Evolutionary conservation across 2,329 filamentous ascomycete genomes (phyloP).

Genomic region (Exophiala calicioides): DNA sequence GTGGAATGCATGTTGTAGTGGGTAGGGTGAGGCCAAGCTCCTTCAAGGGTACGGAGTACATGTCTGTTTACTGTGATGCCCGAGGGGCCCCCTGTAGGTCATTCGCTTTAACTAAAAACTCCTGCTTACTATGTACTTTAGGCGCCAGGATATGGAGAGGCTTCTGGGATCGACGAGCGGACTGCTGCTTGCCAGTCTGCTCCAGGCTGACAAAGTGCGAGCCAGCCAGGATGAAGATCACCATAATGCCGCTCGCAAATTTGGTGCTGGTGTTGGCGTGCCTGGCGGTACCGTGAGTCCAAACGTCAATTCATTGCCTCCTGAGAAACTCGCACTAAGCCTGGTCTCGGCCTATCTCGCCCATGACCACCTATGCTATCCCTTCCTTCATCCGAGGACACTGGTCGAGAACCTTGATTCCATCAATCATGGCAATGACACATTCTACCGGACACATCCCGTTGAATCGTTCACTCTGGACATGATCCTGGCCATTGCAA

Average conservation of each 20-base stretch:
- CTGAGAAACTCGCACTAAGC: slow-evolving; percentile 39
- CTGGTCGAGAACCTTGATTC: slow-evolving; percentile 26
- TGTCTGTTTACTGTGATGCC: too few relatives aligned
- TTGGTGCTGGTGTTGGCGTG: slow-evolving; percentile 3
- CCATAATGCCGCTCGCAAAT: slow-evolving; percentile 4
- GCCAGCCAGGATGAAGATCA: slow-evolving; percentile 4
- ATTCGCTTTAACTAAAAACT: too few relatives aligned
- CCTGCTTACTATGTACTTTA: too few relatives aligned
- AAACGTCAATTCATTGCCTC: slow-evolving; percentile 34
- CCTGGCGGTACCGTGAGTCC: slow-evolving; percentile 1
- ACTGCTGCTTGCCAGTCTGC: slow-evolving; percentile 46
- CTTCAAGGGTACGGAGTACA: too few relatives aligned
- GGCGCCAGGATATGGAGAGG: too few relatives aligned
- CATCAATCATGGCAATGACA: slow-evolving; percentile 30
- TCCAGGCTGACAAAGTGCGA: slow-evolving; percentile 32
- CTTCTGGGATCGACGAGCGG: slow-evolving; percentile 37
- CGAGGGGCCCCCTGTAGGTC: too few relatives aligned
- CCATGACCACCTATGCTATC: slow-evolving; percentile 48
- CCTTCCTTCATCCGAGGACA: slow-evolving; percentile 40
- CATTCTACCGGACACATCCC: slow-evolving; percentile 30
- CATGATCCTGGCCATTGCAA: slow-evolving; percentile 46
- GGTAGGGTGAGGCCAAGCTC: too few relatives aligned
- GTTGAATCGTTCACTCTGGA: slow-evolving; percentile 46
- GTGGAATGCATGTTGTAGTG: too few relatives aligned
- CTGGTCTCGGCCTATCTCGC: slow-evolving; percentile 46